Percentiles rank a stretch among this genome's conserved stretches.
phyloP scores from a whole-genome alignment of 257 asterid species.

The Solanum corneliomulleri region DNA sequence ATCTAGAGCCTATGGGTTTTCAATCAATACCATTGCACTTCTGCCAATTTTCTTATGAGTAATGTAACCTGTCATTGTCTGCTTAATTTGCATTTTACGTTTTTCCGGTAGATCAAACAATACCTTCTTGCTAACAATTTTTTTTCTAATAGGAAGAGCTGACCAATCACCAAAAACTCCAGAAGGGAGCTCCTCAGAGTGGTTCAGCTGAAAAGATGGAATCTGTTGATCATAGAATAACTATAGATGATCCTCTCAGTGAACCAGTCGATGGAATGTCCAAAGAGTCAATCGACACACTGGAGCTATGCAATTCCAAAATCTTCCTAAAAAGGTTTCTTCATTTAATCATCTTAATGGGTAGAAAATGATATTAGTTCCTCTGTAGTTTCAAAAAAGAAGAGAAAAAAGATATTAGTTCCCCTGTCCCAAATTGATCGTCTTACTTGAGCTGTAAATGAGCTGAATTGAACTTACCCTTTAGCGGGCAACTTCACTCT shows the following conservation, averaged over 20 bases:
- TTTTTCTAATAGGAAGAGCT: constrained; percentile 35
- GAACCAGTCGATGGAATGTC: constrained; percentile 26
- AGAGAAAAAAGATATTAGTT: not conserved
- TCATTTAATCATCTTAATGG: not conserved
- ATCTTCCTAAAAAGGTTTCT: constrained; percentile 72
- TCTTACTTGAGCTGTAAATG: not conserved
- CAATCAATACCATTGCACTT: not conserved
- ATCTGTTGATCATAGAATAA: constrained; percentile 10
- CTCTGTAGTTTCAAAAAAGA: too few relatives aligned
- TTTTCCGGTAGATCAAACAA: not conserved
- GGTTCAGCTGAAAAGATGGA: constrained; percentile 12
- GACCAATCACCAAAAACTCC: constrained; percentile 17
- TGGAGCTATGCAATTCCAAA: constrained; percentile 28
- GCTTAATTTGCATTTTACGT: not conserved
- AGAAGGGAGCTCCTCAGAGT: constrained; percentile 19
- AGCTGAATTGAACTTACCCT: not conserved
- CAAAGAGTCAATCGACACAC: constrained; percentile 35
- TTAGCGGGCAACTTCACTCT: not conserved
- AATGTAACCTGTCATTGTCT: not conserved
- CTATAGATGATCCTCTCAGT: constrained; percentile 13
- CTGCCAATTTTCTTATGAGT: not conserved
- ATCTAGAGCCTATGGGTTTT: not conserved
- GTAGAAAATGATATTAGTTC: not conserved
- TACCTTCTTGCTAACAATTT: not conserved
- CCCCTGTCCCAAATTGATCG: not conserved